Evolutionary conservation across 108 stramenopile species (phyloP).

Genomic region (Fragilariopsis cylindrus): DNA sequence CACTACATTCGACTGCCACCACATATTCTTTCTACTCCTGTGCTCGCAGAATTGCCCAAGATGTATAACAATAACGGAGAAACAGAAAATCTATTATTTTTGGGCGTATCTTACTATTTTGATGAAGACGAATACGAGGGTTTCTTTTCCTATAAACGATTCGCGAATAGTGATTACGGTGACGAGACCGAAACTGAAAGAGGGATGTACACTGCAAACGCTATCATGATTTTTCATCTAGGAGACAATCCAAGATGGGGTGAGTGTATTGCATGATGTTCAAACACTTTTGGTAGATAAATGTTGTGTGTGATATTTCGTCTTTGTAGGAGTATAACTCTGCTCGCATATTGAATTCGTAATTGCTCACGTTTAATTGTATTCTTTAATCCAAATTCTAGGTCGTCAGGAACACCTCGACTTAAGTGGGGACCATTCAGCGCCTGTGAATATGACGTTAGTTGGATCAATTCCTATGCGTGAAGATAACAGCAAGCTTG

Average conservation of each 20-base stretch:
- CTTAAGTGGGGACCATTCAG: conserved; percentile 73
- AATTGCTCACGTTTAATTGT: too few species aligned
- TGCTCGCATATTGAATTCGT: too few species aligned
- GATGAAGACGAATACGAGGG: conserved; percentile 87
- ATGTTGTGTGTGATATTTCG: too few species aligned
- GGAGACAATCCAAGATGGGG: conserved; percentile 45
- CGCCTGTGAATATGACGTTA: conserved; percentile 64
- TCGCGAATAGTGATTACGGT: conserved; percentile 61
- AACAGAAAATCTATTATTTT: conserved; percentile 62
- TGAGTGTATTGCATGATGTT: not conserved
- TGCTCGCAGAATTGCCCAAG: conserved; percentile 66
- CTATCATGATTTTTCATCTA: conserved; percentile 69
- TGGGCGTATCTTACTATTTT: conserved; percentile 80
- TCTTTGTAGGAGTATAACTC: too few species aligned
- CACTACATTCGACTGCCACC: conserved; percentile 81
- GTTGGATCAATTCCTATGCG: conserved; percentile 40
- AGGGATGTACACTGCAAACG: conserved; percentile 72
- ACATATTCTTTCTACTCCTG: conserved; percentile 65
- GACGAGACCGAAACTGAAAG: conserved; percentile 77
- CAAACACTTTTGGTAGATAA: too few species aligned
- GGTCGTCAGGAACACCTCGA: conserved; percentile 72
- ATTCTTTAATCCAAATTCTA: not conserved
- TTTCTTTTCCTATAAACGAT: conserved; percentile 59
- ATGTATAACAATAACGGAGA: conserved; percentile 47
- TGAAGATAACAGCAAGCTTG: conserved; percentile 57